phyloP scores from a whole-genome alignment of 148 eudicot species.

The Mesembryanthemum crystallinum region DNA sequence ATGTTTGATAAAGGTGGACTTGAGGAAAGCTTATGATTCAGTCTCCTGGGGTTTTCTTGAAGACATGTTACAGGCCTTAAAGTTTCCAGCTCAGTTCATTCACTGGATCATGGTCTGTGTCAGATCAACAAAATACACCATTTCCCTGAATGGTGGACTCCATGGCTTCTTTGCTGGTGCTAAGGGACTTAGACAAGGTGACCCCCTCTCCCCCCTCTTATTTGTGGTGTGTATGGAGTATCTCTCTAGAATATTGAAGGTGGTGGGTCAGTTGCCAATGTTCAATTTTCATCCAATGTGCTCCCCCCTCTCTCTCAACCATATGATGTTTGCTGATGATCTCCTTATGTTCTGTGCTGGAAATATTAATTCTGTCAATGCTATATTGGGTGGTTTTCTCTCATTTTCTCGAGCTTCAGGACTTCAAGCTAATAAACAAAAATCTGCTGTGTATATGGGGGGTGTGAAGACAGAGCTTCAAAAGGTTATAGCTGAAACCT shows the following conservation, averaged over 20 bases:
- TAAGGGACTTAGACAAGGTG: neutral
- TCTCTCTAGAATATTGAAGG: neutral
- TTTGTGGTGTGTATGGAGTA: neutral
- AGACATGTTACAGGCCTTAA: neutral
- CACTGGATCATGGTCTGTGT: neutral
- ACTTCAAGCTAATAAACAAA: neutral
- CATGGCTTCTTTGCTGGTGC: neutral
- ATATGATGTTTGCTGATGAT: neutral
- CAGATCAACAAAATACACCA: neutral
- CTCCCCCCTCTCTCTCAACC: neutral
- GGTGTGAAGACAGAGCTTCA: neutral
- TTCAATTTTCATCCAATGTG: neutral
- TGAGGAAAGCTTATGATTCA: no score
- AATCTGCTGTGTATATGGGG: neutral
- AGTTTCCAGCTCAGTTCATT: neutral
- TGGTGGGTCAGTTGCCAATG: neutral
- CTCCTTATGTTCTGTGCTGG: neutral
- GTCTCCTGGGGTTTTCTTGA: neutral
- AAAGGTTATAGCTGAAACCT: neutral
- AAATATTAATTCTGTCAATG: neutral
- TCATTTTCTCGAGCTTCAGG: neutral
- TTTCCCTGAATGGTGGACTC: neutral
- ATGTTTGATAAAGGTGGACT: no score
- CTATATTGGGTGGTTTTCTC: neutral
- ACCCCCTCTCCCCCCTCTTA: neutral